phyloP scores from a whole-genome alignment of 805 yeast species.

The Cyberlindnera euphorbiae region DNA sequence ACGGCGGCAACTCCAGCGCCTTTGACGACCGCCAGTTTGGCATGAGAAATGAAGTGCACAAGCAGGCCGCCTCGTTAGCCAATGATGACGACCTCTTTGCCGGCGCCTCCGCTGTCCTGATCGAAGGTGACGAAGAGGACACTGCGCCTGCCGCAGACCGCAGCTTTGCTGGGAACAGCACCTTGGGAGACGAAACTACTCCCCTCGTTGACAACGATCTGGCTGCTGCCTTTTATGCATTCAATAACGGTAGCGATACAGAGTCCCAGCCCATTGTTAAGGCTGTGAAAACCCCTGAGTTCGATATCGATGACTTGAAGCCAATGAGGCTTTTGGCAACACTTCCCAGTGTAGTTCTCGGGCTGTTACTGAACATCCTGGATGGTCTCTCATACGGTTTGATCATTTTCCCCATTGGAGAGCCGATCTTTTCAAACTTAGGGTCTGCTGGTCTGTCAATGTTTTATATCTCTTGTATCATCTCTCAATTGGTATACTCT shows the following conservation, averaged over 20 bases:
- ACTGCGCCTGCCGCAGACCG: not conserved
- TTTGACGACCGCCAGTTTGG: too few relatives aligned
- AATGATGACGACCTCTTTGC: slow-evolving; percentile 46
- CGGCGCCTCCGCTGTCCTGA: slow-evolving; percentile 3
- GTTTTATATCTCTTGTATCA: slow-evolving; percentile 90
- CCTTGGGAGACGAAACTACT: slow-evolving; percentile 4
- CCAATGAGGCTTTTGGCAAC: slow-evolving; percentile 20
- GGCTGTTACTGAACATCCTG: slow-evolving; percentile 76
- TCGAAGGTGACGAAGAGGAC: slow-evolving; percentile 3
- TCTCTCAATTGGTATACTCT: slow-evolving; percentile 84
- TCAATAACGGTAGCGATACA: slow-evolving; percentile 4
- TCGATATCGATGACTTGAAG: slow-evolving; percentile 12
- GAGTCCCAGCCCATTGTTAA: slow-evolving; percentile 6
- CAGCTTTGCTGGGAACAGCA: not conserved
- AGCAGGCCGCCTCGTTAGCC: slow-evolving; percentile 53
- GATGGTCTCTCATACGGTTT: slow-evolving; percentile 96
- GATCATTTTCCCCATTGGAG: slow-evolving; percentile 93
- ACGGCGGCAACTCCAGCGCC: not conserved
- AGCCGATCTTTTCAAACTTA: slow-evolving; percentile 65
- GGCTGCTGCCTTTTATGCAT: slow-evolving; percentile 12
- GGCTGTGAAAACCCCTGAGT: slow-evolving; percentile 6
- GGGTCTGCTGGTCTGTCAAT: slow-evolving; percentile 90
- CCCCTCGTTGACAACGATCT: slow-evolving; percentile 8
- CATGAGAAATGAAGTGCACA: slow-evolving; percentile 37
- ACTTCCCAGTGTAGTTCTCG: slow-evolving; percentile 79